Evolutionary conservation across 768 basidiomycete genomes (phyloP), one percentile per base, ranked within the genome.

Genomic region (Gloeopeniophorella convolvens): DNA sequence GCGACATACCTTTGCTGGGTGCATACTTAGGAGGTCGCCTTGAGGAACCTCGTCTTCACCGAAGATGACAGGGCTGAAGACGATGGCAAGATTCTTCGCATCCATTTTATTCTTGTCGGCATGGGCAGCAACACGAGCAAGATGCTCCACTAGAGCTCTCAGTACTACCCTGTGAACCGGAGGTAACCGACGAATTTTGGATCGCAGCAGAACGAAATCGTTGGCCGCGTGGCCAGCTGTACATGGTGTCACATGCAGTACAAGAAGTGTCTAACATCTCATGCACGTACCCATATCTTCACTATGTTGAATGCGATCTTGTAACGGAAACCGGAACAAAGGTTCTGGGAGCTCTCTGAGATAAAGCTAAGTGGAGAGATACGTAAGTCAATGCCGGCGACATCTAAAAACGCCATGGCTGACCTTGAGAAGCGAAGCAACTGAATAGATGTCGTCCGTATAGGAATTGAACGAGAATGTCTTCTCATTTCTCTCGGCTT

Each of bases 61-160:
- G 58, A 96, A 93, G 40, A 96, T 79, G 20, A 91, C 89, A 8
- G 82, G 74, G 16, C 86, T 85, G 68, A 95, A 94, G 3, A 93
- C 83, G 40, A 96, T 93, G 3, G 91, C 89, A 20, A 96, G 71
- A 62, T 95, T 96, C 72, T 85, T 91, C 3, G 83, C 73, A 60
- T 92, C 93, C 93, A 96, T 96, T 67, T 94, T 95, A 63, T 94
- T 96, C 63, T 77, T 82, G 23, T 83, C 80, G 18, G 74, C 72
- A 30, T 72, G 72, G 4, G 80, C 69, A 3, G 80, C 77, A 12
- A 96, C 81, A 12, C 83, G 76, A 3, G 83, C 71, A 15, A 96
- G 77, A 65, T 95, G 93, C 56, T 94, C 92, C 16, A 94, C 66
- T 23, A 94, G 62, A 8, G 82, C 79, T 57, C 80, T 86, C 53